Conservation (phyloP, 352 stramenopile species). For the Phytophthora sojae region DNA sequence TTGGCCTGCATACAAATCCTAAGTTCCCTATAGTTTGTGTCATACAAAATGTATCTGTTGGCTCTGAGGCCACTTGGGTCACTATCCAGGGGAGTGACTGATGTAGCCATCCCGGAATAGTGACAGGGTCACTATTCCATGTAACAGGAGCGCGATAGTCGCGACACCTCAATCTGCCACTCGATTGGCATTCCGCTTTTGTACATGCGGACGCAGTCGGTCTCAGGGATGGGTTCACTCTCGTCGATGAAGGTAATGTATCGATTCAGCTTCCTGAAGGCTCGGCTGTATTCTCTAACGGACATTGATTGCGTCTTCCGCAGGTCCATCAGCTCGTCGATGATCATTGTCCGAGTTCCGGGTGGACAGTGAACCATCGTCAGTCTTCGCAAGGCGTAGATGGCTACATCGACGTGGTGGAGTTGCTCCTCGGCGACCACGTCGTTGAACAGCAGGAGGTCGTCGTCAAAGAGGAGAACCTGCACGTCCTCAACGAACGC, state of each 20-base stretch:
- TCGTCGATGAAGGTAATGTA: slow-evolving; percentile 1
- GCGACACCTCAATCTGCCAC: slow-evolving; percentile 1
- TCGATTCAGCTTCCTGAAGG: neutral
- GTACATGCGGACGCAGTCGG: slow-evolving; percentile 4
- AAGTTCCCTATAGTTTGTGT: too few relatives aligned
- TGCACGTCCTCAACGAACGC: too few relatives aligned
- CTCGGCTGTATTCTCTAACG: neutral
- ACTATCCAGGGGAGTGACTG: too few relatives aligned
- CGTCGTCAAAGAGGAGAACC: slow-evolving; percentile 5
- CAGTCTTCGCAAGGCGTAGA: neutral
- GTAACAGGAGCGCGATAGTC: neutral
- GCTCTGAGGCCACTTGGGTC: too few relatives aligned
- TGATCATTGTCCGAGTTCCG: slow-evolving; percentile 2
- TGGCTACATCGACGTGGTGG: slow-evolving; percentile 2
- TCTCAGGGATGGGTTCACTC: neutral
- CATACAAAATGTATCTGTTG: too few relatives aligned
- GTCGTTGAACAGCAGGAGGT: slow-evolving; percentile 6
- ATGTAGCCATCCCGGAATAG: too few relatives aligned
- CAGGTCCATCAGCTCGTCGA: slow-evolving; percentile 3
- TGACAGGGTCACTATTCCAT: too few relatives aligned
- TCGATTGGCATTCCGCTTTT: slow-evolving; percentile 1
- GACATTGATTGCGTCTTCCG: neutral
- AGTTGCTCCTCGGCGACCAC: neutral
- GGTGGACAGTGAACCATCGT: slow-evolving; percentile 6
- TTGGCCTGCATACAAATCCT: too few relatives aligned